phyloP scores from a whole-genome alignment of 768 basidiomycete genomes.

The Sporobolomyces roseus region DNA sequence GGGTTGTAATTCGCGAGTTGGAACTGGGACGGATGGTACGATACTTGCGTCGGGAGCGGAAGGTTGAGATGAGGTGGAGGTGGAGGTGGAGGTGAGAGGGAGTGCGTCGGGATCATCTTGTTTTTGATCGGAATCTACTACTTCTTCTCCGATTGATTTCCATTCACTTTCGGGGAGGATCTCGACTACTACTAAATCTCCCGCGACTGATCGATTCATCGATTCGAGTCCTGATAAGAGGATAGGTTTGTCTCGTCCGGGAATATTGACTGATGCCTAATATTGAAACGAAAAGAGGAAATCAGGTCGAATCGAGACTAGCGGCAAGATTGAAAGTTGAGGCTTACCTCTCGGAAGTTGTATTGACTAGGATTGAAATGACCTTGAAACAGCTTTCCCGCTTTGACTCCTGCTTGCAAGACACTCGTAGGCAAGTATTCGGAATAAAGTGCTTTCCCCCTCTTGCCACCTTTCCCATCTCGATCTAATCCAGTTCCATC shows the following conservation, averaged over 20 bases:
- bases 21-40: conserved; percentile 26
- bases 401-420: conserved; percentile 75
- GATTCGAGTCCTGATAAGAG: conserved; percentile 81
- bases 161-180: conserved; percentile 81
- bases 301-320: background rate
- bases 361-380: conserved; percentile 93
- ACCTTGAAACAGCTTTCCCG: conserved; percentile 79
- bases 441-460: conserved; percentile 49
- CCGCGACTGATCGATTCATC: conserved; percentile 92
- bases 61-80: conserved; percentile 58
- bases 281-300: background rate
- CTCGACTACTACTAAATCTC: conserved; percentile 87
- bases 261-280: conserved; percentile 75
- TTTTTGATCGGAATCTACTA: conserved; percentile 72
- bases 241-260: conserved; percentile 69
- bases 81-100: conserved; percentile 62
- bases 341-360: conserved; percentile 81
- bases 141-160: conserved; percentile 81
- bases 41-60: conserved; percentile 51
- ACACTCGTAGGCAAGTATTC: conserved; percentile 75
- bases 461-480: conserved; percentile 52
- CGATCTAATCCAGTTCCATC: conserved; percentile 57
- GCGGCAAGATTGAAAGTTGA: conserved; percentile 1
- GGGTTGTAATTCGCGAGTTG: conserved; percentile 66
- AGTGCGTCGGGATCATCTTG: conserved; percentile 14